Conservation (phyloP, 306 rosid species). For the Heteromeles arbutifolia region DNA sequence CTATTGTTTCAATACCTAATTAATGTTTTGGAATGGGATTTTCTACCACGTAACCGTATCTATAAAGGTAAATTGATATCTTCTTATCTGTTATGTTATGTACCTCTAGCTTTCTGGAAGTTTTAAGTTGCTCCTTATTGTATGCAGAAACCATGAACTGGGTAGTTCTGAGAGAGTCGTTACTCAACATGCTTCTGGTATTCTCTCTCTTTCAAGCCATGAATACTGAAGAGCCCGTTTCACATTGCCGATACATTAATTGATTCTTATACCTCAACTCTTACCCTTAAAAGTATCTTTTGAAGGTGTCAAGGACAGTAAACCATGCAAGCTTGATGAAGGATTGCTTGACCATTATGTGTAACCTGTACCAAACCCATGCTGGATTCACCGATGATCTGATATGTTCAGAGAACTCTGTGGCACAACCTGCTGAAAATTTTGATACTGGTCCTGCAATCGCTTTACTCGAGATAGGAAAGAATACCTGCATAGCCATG, state of each 20-base stretch:
- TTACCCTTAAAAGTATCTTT: slow-evolving; percentile 15
- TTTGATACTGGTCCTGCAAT: slow-evolving; percentile 34
- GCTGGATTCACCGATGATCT: slow-evolving; percentile 29
- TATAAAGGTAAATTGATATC: slow-evolving; percentile 35
- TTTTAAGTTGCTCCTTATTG: slow-evolving; percentile 23
- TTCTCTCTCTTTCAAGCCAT: slow-evolving; percentile 13
- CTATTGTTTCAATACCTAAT: slow-evolving; percentile 73
- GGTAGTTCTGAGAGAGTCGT: slow-evolving; percentile 73
- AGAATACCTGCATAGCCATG: slow-evolving; percentile 42
- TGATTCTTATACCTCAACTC: neutral
- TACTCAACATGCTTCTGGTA: slow-evolving; percentile 73
- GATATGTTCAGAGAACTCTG: slow-evolving; percentile 25
- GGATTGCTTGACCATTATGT: slow-evolving; percentile 50
- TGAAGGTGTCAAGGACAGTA: slow-evolving; percentile 69
- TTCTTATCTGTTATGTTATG: slow-evolving; percentile 4
- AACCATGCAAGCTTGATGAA: slow-evolving; percentile 66
- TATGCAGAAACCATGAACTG: slow-evolving; percentile 60
- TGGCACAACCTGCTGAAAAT: slow-evolving; percentile 24
- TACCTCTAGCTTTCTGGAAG: neutral
- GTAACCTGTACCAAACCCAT: slow-evolving; percentile 48
- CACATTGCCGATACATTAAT: slow-evolving; percentile 1
- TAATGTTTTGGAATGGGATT: slow-evolving; percentile 63
- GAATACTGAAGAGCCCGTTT: slow-evolving; percentile 12
- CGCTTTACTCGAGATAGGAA: slow-evolving; percentile 55
- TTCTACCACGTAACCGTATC: slow-evolving; percentile 53